These are phyloP conservation scores for Candida piceae DNA, from an alignment of 805 yeast genomes.

Conservation along the genomic window DNA sequence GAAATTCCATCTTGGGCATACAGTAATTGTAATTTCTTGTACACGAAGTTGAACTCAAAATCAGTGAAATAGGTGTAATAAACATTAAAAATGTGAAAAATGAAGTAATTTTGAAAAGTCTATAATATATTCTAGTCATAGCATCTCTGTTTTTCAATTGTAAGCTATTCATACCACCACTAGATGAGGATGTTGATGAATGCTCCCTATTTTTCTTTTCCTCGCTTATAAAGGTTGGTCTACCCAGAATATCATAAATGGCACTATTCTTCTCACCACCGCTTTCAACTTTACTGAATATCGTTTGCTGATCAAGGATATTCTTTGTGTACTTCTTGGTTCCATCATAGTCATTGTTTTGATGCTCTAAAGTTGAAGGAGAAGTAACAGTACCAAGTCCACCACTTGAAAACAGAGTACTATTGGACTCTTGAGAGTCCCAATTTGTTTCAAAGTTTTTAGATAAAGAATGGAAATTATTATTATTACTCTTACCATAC, in stretches of 20 bases:
- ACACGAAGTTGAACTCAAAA: conserved; percentile 30
- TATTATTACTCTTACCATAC: no score
- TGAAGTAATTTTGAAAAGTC: conserved; percentile 16
- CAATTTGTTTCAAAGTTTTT: no score
- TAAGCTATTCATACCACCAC: no score
- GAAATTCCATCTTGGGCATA: conserved; percentile 40
- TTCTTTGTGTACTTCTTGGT: no score
- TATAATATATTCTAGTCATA: conserved; percentile 1
- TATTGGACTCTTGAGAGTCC: neutral
- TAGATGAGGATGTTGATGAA: no score
- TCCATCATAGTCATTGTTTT: neutral
- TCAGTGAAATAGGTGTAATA: conserved; percentile 19
- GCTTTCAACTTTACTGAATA: conserved; percentile 1
- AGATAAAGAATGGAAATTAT: no score
- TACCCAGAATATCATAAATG: no score
- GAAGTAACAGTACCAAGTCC: neutral
- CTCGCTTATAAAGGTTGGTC: no score
- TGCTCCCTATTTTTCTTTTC: no score
- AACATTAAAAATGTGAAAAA: conserved; percentile 23
- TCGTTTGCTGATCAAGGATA: neutral
- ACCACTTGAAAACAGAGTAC: neutral
- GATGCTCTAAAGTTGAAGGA: neutral
- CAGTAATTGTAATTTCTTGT: conserved; percentile 28
- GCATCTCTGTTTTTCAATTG: no score
- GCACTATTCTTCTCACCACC: no score